Base-by-base conservation (phyloP, 73 alveolate genomes). In the Effrenium voratum region DNA sequence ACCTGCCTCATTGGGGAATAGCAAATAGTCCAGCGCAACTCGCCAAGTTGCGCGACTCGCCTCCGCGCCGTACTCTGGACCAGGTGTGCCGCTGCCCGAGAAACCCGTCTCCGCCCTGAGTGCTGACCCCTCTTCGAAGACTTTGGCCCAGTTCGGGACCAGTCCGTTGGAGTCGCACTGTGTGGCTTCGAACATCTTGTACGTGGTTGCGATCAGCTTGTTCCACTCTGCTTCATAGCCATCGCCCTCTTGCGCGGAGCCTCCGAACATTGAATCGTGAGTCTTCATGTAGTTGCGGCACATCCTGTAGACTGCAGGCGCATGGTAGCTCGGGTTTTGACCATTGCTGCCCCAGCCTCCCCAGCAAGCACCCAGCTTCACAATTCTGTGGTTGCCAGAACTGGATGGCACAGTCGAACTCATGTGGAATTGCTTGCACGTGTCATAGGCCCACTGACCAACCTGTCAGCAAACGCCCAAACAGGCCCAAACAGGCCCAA, bases 281-380 rank as follows among this genome's bases (percentile, higher is more conserved):
- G 16, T 60, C 75, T 24, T 10, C 76, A 19, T 13, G 46, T 32
- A 70, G 47, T n/a, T 3, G 26, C 36, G 81, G 81, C 81, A 70
- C 47, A 70, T 8, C 47, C 81, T 44, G 46, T 32, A 70, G 5
- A 22, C 81, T 3, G 47, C 81, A 32, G 81, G 81, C 13, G 81
- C 44, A 22, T 70, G 81, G 22, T 70, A 70, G 81, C 81, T 34
- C 13, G 81, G 81, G 81, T 70, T 70, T 46, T 70, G 81, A 4
- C 81, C 81, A 16, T 70, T 46, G 36, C 34, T 46, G 8, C 81
- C 81, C 66, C 88, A 77, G 41, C 88, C 88, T 10, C 88, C 88
- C 88, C 88, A 77, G 88, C 88, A 77, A 43, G 88, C 88, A 28
- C 88, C 88, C 36, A 77, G 88, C 88, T 77, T 77, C 66, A 77